These are phyloP conservation scores for Infundibulicybe gibba DNA, from an alignment of 768 basidiomycete genomes.

Conservation along the genomic window DNA sequence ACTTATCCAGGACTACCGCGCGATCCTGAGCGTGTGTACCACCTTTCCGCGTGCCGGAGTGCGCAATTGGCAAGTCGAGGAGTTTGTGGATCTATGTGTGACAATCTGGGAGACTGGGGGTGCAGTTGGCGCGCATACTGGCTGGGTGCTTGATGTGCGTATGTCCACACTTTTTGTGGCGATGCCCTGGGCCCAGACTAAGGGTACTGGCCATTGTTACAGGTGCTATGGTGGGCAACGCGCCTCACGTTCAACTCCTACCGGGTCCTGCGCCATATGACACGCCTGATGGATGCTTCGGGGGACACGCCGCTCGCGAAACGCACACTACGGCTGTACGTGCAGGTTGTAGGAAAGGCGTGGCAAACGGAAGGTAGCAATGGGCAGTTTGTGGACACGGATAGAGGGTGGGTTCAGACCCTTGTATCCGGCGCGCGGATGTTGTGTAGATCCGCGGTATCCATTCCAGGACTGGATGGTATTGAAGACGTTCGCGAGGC, in stretches of 20 bases:
- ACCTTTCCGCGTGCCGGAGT: constrained; percentile 81
- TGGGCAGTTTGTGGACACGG: constrained; percentile 55
- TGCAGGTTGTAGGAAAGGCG: constrained; percentile 81
- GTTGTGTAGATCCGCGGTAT: constrained; percentile 54
- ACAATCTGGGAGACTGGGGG: constrained; percentile 80
- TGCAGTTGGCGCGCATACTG: constrained; percentile 53
- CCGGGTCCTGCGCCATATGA: constrained; percentile 81
- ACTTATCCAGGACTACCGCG: constrained; percentile 68
- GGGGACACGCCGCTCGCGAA: constrained; percentile 62
- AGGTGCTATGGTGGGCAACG: constrained; percentile 94
- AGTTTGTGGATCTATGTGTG: constrained; percentile 78
- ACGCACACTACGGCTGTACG: constrained; percentile 76
- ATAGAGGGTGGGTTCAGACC: constrained; percentile 72
- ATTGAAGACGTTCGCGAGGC: constrained; percentile 64
- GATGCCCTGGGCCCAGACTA: neutral
- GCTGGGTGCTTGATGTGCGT: constrained; percentile 83
- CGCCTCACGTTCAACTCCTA: constrained; percentile 92
- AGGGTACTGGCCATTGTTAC: constrained; percentile 4
- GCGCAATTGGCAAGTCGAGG: constrained; percentile 73
- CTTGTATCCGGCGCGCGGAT: constrained; percentile 76
- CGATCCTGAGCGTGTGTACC: constrained; percentile 64
- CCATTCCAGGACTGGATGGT: constrained; percentile 29
- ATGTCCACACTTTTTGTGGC: neutral
- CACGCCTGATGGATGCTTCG: constrained; percentile 61
- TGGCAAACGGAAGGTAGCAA: constrained; percentile 47